Evolutionary conservation across 306 rosid genomes (phyloP), one percentile per base, ranked within the genome.

Genomic region (Chamaecrista fasciculata): DNA sequence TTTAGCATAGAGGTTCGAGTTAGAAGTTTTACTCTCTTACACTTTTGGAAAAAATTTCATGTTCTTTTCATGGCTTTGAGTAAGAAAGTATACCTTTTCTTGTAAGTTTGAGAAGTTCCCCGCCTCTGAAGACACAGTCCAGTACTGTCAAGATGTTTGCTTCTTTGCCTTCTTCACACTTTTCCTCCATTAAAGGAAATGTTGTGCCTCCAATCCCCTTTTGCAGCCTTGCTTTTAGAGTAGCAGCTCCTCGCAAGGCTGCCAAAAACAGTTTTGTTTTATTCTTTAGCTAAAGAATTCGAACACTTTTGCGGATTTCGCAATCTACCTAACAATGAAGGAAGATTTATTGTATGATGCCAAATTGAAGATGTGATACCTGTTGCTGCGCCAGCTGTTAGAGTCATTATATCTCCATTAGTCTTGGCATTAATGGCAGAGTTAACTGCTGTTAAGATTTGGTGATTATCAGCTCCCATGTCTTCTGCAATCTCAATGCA

Each of bases 401-500:
- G 82, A 79, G 98, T 83, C 97, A 90, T 85, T 74, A 94, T 80
- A 71, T 94, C 98, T 69, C 96, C 97, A 52, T 90, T 94, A 31
- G 89, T 88, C 79, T 82, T 88, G 24, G 96, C 97, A 52, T 80
- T 90, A 63, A 94, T 85, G 37, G 98, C 96, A 62, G 98, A 94
- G 81, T 83, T 76, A 11, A 94, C 92, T 8, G 76, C 91, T 2
- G 90, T 71, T 72, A 82, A 33, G 66, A 90, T 86, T 58, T 88
- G 91, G 26, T 86, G 88, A 1, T 82, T 92, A 46, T 86, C 89
- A 23, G 98, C 98, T 67, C 98, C 98, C 97, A 90, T 88, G 53
- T 90, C 96, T 84, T 88, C 97, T 29, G 97, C 97, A 78, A 94
- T 83, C 83, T 90, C 98, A 40, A 94, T 94, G 87, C 98, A 94